Evolutionary conservation across 805 yeast species (phyloP).

Genomic region (Cyberlindnera lachancei): DNA sequence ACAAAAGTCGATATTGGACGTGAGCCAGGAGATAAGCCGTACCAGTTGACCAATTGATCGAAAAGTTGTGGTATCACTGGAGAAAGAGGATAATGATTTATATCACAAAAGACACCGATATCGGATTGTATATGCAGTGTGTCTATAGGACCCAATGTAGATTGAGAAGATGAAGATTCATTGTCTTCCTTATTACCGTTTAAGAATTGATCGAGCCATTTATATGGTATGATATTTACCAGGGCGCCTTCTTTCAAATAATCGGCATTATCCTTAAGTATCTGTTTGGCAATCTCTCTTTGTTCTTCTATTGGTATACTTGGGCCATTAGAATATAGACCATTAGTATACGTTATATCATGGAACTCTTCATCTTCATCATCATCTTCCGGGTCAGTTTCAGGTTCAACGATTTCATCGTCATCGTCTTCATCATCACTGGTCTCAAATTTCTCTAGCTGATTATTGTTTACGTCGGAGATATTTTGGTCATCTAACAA

Average conservation of each 20-base stretch:
- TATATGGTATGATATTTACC: constrained; percentile 10
- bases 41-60: constrained; percentile 40
- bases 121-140: constrained; percentile 36
- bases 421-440: background rate
- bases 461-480: too few relatives aligned
- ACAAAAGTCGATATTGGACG: constrained; percentile 30
- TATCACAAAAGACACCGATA: constrained; percentile 35
- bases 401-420: background rate
- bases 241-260: constrained; percentile 10
- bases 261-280: constrained; percentile 3
- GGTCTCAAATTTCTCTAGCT: too few relatives aligned
- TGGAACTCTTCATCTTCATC: too few relatives aligned
- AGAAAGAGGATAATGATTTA: constrained; percentile 22
- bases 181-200: constrained; percentile 5
- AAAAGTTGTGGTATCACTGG: constrained; percentile 39
- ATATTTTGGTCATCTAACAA: too few relatives aligned
- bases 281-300: constrained; percentile 6
- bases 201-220: constrained; percentile 12
- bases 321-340: background rate
- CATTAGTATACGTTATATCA: too few relatives aligned
- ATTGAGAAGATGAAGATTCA: too few relatives aligned
- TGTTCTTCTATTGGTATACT: constrained; percentile 11
- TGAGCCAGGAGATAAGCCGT: constrained; percentile 38
- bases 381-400: too few relatives aligned
- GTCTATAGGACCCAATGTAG: constrained; percentile 31